These are phyloP conservation scores for barrel medic (Medicago truncatula) DNA, from an alignment of 306 rosid species.

Conservation along the genomic window DNA sequence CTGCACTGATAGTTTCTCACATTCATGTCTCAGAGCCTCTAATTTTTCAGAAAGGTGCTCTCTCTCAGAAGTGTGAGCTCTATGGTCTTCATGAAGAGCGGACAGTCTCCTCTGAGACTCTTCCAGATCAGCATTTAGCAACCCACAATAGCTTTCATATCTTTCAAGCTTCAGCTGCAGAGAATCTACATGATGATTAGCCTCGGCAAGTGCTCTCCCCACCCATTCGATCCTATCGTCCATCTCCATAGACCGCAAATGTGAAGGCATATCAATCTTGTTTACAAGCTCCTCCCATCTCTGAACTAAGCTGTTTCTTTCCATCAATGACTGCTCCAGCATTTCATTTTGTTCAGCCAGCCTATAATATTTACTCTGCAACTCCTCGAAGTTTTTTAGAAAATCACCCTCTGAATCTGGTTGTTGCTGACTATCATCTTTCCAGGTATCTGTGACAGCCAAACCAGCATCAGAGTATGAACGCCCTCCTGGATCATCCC, in stretches of 20 bases:
- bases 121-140: conserved; percentile 78
- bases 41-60: conserved; percentile 65
- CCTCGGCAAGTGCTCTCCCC: conserved; percentile 69
- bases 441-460: conserved; percentile 74
- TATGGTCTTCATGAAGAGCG: conserved; percentile 64
- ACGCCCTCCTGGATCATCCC: conserved; percentile 58
- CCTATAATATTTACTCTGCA: conserved; percentile 76
- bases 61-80: conserved; percentile 57
- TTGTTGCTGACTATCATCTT: conserved; percentile 71
- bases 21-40: conserved; percentile 57
- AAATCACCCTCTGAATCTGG: conserved; percentile 62
- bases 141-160: conserved; percentile 71
- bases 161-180: conserved; percentile 75
- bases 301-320: conserved; percentile 85
- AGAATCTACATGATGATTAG: conserved; percentile 65
- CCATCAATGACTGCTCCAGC: conserved; percentile 96
- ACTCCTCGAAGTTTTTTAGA: conserved; percentile 74
- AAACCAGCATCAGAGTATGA: conserved; percentile 79
- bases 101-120: conserved; percentile 65
- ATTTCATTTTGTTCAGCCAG: conserved; percentile 98
- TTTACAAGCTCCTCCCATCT: conserved; percentile 91
- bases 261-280: conserved; percentile 81
- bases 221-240: conserved; percentile 88
- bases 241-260: conserved; percentile 79
- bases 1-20: conserved; percentile 57